Evolutionary conservation across 345 rosid genomes (phyloP).

Genomic region (Tarenaya hassleriana): DNA sequence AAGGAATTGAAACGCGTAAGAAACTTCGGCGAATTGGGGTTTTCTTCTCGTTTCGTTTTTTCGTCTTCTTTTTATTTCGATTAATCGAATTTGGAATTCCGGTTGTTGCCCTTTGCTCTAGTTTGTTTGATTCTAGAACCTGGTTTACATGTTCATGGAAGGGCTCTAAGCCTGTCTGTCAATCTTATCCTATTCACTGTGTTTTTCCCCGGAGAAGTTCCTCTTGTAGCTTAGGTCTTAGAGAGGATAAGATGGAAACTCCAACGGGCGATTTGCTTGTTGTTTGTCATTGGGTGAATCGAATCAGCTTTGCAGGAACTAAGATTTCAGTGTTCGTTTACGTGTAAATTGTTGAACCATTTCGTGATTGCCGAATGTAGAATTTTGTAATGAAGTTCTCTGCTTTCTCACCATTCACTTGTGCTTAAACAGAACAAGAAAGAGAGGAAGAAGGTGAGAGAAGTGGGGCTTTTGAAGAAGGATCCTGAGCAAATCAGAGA

Average conservation of each 20-base stretch:
- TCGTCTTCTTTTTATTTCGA: neutral
- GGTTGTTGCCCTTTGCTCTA: neutral
- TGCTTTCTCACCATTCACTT: neutral
- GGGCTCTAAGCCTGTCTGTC: neutral
- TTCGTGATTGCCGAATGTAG: neutral
- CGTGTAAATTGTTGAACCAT: neutral
- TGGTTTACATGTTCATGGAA: neutral
- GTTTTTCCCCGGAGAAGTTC: neutral
- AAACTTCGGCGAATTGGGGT: too few species aligned
- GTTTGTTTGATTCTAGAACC: neutral
- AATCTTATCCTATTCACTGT: neutral
- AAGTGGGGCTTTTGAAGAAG: conserved; percentile 94
- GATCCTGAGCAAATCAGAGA: conserved; percentile 88
- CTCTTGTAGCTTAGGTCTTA: neutral
- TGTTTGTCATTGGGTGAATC: neutral
- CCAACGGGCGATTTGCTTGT: neutral
- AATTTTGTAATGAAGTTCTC: neutral
- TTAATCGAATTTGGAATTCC: conserved; percentile 4
- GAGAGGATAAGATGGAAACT: neutral
- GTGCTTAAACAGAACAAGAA: conserved; percentile 72
- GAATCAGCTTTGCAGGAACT: conserved; percentile 4
- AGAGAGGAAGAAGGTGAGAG: conserved; percentile 96
- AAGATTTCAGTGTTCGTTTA: neutral
- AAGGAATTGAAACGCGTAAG: conserved; percentile 83
- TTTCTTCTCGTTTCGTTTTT: neutral